phyloP scores from a whole-genome alignment of 176 grass and related monocot species.

The Thinopyrum elongatum region DNA sequence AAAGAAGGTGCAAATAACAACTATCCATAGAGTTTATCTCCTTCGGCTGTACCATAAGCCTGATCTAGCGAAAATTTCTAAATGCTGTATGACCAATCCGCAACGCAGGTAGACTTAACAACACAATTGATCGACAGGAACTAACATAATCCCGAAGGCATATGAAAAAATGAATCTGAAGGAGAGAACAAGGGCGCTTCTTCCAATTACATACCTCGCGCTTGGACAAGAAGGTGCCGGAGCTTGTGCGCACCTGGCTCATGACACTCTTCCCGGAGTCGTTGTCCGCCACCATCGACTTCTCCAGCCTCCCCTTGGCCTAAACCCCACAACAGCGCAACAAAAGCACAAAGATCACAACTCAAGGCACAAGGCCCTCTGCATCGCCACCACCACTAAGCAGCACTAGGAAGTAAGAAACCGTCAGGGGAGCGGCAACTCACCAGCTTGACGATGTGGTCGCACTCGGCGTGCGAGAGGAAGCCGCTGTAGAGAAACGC shows the following conservation, averaged over 20 bases:
- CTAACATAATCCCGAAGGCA: not conserved
- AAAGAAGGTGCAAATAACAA: not conserved
- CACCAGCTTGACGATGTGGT: constrained; percentile 66
- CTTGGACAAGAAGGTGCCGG: constrained; percentile 68
- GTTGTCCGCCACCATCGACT: constrained; percentile 70
- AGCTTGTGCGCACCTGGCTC: constrained; percentile 74
- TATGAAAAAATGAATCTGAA: not conserved
- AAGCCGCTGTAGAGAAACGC: constrained; percentile 67
- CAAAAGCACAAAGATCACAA: not conserved
- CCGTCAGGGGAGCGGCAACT: not conserved
- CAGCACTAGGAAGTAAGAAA: not conserved
- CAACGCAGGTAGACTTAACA: not conserved
- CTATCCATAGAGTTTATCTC: not conserved
- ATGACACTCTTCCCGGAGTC: constrained; percentile 53
- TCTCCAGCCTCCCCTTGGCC: constrained; percentile 53
- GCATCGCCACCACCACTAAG: not conserved
- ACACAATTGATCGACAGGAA: not conserved
- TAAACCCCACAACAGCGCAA: constrained; percentile 19
- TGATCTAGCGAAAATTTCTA: not conserved
- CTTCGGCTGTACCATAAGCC: not conserved
- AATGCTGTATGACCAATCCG: not conserved
- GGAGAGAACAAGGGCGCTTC: not conserved
- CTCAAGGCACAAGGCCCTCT: not conserved
- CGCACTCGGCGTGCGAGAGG: constrained; percentile 59
- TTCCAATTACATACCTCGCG: constrained; percentile 32